Base-by-base conservation (phyloP, 2,329 filamentous ascomycete species). In the Lizonia empirigonia region DNA sequence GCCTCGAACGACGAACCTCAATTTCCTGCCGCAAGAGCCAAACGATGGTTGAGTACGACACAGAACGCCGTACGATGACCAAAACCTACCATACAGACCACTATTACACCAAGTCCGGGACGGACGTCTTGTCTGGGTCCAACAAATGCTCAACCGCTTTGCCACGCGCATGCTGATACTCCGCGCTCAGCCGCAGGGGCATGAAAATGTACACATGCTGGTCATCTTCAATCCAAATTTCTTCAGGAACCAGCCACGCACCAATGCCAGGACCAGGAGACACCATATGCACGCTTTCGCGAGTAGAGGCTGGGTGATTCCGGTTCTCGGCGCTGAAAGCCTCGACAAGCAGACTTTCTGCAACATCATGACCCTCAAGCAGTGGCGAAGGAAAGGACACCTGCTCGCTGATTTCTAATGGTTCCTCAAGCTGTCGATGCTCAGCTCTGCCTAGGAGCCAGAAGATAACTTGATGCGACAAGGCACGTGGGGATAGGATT, bases 171-270 rank as follows among this genome's bases (percentile, higher is more conserved):
- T 66, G 61, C 23, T 64, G 61, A 19, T 55, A 57, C 51, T 71
- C 62, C n/a, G 64, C 58, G 18, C 63, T 71, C 12, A 72, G 50
- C 7, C 67, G 60, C 24, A 72, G 58, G 2, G 68, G 69, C 7
- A 32, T 61, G 12, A 71, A 70, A 35, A 63, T 50, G 46, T 71
- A 67, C 9, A 49, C 53, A 6, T 37, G 36, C 4, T 56, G 24
- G 10, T 20, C 34, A 10, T 37, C 29, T 7, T 42, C 19, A 38
- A 20, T 8, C 18, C 37, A 39, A 48, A 15, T 27, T 12, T 34
- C 10, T 45, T 44, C 23, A 40, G 48, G 23, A 12, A 42, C n/a
- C 13, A 39, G 29, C 59, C 59, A 64, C 18, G 48, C 47, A 16
- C 55, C 57, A 15, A 68, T 42, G 8, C 63, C 65, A 1, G 65